Conservation (phyloP, 75 land plant genomes). For the Picea sitchensis region DNA sequence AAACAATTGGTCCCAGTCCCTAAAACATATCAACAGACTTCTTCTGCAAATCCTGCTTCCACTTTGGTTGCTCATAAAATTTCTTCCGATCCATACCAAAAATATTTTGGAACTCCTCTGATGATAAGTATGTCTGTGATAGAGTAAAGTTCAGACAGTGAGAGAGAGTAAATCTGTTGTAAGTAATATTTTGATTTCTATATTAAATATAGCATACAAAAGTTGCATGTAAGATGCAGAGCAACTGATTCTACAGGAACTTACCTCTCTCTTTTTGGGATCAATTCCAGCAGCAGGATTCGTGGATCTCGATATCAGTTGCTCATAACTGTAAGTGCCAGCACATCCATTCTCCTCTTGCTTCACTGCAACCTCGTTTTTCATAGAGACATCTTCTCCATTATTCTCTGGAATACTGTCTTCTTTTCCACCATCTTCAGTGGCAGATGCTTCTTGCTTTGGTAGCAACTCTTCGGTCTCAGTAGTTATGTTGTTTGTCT, state of each 20-base stretch:
- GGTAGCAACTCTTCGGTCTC: background rate
- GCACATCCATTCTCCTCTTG: constrained; percentile 26
- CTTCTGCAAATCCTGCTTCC: constrained; percentile 48
- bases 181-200: background rate
- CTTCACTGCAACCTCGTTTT: constrained; percentile 14
- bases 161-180: background rate
- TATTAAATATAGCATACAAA: background rate
- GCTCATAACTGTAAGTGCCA: constrained; percentile 69
- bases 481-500: background rate
- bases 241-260: background rate
- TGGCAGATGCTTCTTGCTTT: constrained; percentile 20
- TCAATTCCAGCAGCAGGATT: constrained; percentile 82
- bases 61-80: constrained; percentile 49
- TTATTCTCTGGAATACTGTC: background rate
- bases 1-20: background rate
- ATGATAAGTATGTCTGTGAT: constrained; percentile 37
- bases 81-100: constrained; percentile 35
- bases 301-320: constrained; percentile 66
- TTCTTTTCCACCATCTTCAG: constrained; percentile 21
- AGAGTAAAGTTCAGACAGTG: background rate
- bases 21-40: constrained; percentile 28
- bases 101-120: constrained; percentile 39
- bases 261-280: constrained; percentile 80
- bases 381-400: constrained; percentile 17
- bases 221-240: background rate